Conservation (phyloP, 805 yeast genomes). For the Saturnispora zaruensis region DNA sequence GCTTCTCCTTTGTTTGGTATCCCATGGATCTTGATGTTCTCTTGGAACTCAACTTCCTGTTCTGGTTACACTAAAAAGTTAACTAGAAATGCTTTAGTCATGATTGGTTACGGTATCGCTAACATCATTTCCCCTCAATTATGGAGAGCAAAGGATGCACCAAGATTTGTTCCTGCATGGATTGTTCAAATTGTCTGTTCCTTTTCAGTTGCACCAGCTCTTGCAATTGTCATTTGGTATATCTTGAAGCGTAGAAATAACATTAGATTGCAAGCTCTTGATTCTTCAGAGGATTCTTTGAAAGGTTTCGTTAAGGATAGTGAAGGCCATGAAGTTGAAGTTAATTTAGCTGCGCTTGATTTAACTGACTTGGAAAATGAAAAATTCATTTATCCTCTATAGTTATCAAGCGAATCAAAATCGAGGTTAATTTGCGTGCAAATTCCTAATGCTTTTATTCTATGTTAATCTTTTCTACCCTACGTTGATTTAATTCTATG, state of each 20-base stretch:
- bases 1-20: slow-evolving; percentile 35
- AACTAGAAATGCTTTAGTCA: slow-evolving; percentile 36
- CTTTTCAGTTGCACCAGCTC: slow-evolving; percentile 36
- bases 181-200: slow-evolving; percentile 41
- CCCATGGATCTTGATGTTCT: slow-evolving; percentile 23
- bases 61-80: slow-evolving; percentile 45
- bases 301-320: slow-evolving; percentile 24
- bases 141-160: slow-evolving; percentile 40
- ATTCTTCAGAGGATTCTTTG: slow-evolving; percentile 12
- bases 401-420: background rate
- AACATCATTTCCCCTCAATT: slow-evolving; percentile 47
- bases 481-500: background rate
- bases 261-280: slow-evolving; percentile 26
- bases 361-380: slow-evolving; percentile 43
- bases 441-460: background rate
- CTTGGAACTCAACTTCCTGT: slow-evolving; percentile 28
- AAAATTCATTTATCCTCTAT: slow-evolving; percentile 40
- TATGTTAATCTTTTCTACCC: background rate
- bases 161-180: slow-evolving; percentile 40
- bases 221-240: slow-evolving; percentile 33
- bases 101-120: slow-evolving; percentile 38
- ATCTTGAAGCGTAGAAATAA: slow-evolving; percentile 29
- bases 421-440: background rate
- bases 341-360: slow-evolving; percentile 38
- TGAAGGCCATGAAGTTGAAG: slow-evolving; percentile 24